A percentile compares a stretch with the other conserved stretches of the same genome.
Evolutionary conservation across 805 yeast species (phyloP).

Genomic region (Myxozyma monticola): DNA sequence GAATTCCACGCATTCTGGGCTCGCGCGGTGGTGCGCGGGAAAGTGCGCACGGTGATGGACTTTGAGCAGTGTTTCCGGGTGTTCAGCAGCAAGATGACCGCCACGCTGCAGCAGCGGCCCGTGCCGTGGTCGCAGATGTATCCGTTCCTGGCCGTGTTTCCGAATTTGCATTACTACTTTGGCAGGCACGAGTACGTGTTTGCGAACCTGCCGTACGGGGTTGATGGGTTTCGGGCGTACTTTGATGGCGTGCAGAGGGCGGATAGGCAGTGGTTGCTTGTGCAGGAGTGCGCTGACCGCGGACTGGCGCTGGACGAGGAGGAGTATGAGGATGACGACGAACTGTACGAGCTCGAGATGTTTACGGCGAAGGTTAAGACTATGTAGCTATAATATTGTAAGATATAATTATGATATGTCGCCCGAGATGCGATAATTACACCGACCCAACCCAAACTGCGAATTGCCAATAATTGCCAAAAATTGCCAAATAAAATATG

Average conservation of each 20-base stretch:
- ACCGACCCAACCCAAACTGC: too few species aligned
- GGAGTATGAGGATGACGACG: too few species aligned
- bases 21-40: constrained; percentile 4
- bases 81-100: constrained; percentile 9
- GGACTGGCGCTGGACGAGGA: too few species aligned
- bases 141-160: neutral
- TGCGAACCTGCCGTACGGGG: constrained; percentile 12
- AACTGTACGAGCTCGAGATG: too few species aligned
- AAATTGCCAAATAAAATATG: too few species aligned
- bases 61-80: constrained; percentile 30
- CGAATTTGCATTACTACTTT: constrained; percentile 2
- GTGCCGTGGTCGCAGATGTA: constrained; percentile 6
- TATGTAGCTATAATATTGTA: too few species aligned
- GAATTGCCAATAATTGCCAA: too few species aligned
- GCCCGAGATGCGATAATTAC: too few species aligned
- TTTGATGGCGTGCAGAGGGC: constrained; percentile 1
- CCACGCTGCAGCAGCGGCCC: constrained; percentile 4
- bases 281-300: neutral
- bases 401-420: too few species aligned
- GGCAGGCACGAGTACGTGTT: constrained; percentile 1
- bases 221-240: constrained; percentile 6
- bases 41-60: constrained; percentile 31
- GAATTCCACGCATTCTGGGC: constrained; percentile 31
- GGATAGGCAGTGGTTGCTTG: neutral
- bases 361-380: too few species aligned